Base-by-base conservation (phyloP, 2,329 filamentous ascomycete species). In the Gaeumannomyces tritici region DNA sequence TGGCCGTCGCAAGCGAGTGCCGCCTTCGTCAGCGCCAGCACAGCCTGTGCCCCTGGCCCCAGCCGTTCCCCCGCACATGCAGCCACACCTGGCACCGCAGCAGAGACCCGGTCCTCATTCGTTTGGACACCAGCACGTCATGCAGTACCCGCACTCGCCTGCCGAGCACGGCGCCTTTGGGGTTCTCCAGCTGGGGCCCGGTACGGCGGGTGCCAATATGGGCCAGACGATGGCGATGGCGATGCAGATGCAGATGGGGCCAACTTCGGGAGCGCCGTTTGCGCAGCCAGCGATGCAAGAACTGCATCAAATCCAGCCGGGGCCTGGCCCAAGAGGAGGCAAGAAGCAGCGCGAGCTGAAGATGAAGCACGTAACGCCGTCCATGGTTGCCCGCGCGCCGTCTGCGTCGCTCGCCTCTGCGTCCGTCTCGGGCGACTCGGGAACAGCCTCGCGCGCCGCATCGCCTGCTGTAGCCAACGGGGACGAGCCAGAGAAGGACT, bases 401-500 rank as follows among this genome's bases (percentile, higher is more conserved):
- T 26, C 55, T 21, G 51, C 54, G 15, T 21, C 54, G n/a, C 54
- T 61, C 54, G 26, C 55, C 13, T 47, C 60, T 4, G 35, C 60
- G 15, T 61, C 60, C 12, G 60, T 35, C 4, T 61, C 60, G 26
- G 60, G 60, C 18, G 60, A 33, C 8, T 61, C 60, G 4, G 60
- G 55, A 15, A 55, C 55, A n/a, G 60, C 55, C 6, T 61, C 60
- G 55, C 54, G 60, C 15, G 60, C 60, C 47, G 55, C 31, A 4
- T 61, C 60, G 31, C 60, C 60, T 12, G 57, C 55, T 29, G 24
- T 62, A 4, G 73, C 71, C 4, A 73, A 74, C 13, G 72, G 68
- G 18, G 77, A 79, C 29, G 63, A 66, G 24, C 68, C 68, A 27
- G 76, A 80, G 63, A 85, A 85, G 73, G 81, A 84, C 61, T 86